A percentile compares a stretch with the other conserved stretches of the same genome.
Evolutionary conservation across 2,329 filamentous ascomycete species (phyloP).

Genomic region (Penicillium sp.): DNA sequence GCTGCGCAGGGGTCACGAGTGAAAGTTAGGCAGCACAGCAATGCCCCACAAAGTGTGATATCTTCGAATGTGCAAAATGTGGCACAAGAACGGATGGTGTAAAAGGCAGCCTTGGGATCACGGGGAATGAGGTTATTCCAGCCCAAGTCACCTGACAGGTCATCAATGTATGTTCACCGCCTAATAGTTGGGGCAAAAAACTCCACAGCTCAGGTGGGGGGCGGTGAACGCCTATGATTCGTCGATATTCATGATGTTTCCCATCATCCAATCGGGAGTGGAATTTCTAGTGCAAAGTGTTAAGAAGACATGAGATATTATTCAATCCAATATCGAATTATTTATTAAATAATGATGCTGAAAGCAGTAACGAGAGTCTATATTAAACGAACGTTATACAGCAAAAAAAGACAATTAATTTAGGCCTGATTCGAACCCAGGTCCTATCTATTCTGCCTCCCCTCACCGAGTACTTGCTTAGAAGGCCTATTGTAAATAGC

Average conservation of each 20-base stretch:
- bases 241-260: neutral
- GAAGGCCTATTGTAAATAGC: too few species aligned
- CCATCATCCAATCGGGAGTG: too few species aligned
- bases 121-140: slow-evolving; percentile 25
- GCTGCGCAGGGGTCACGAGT: neutral
- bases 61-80: slow-evolving; percentile 1
- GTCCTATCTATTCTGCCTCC: too few species aligned
- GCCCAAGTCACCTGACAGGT: slow-evolving; percentile 25
- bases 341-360: too few species aligned
- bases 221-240: neutral
- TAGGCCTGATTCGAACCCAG: too few species aligned
- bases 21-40: neutral
- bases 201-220: neutral
- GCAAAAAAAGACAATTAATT: too few species aligned
- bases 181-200: slow-evolving; percentile 1
- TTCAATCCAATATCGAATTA: too few species aligned
- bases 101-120: slow-evolving; percentile 8
- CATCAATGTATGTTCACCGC: slow-evolving; percentile 2
- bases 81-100: slow-evolving; percentile 8
- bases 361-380: too few species aligned
- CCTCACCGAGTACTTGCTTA: too few species aligned
- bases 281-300: too few species aligned
- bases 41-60: neutral
- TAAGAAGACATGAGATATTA: too few species aligned
- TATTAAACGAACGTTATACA: too few species aligned